Evolutionary conservation across 176 grass and related monocot genomes (phyloP).

Genomic region (Hordeum marinum): DNA sequence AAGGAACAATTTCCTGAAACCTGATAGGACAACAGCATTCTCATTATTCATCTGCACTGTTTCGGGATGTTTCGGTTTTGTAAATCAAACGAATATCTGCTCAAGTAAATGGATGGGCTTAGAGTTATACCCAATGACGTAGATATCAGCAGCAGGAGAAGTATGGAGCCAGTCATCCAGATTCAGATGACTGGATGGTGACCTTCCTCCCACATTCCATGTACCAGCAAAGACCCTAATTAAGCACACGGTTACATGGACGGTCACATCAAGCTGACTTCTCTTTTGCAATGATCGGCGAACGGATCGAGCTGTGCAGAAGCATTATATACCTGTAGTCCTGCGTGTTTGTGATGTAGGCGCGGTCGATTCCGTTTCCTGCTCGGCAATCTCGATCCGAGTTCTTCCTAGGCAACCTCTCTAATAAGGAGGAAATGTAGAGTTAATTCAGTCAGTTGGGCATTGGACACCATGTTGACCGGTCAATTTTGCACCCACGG

Average conservation of each 20-base stretch:
- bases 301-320: neutral
- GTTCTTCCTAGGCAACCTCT: conserved; percentile 55
- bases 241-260: neutral
- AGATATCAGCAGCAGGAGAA: conserved; percentile 96
- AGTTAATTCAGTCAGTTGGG: conserved; percentile 11
- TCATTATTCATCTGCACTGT: neutral
- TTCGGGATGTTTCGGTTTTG: neutral
- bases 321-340: conserved; percentile 61
- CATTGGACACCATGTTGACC: conserved; percentile 8
- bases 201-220: conserved; percentile 97
- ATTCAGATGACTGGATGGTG: conserved; percentile 80
- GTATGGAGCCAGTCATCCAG: conserved; percentile 91
- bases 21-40: conserved; percentile 18
- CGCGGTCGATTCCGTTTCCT: conserved; percentile 48
- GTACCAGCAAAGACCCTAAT: conserved; percentile 74
- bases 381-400: conserved; percentile 37
- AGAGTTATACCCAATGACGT: conserved; percentile 72
- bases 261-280: conserved; percentile 14
- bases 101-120: neutral
- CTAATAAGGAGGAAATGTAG: conserved; percentile 43
- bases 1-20: conserved; percentile 95
- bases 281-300: neutral
- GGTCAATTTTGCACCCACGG: conserved; percentile 1
- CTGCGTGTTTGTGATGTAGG: conserved; percentile 75
- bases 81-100: neutral